phyloP scores from a whole-genome alignment of 129 eudicot genomes.

The Rutidosis leptorrhynchoides region DNA sequence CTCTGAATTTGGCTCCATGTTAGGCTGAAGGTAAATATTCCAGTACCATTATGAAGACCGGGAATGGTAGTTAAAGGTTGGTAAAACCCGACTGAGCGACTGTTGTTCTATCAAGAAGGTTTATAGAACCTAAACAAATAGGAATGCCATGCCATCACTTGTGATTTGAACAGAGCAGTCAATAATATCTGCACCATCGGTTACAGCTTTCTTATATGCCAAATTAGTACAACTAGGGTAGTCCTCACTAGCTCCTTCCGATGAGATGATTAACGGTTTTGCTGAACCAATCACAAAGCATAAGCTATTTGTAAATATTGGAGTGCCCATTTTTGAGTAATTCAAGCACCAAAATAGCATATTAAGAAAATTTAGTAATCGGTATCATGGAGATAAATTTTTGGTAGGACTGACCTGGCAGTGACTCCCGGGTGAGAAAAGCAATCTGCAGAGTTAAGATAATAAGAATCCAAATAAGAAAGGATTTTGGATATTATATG shows the following conservation, averaged over 20 bases:
- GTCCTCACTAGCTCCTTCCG: constrained; percentile 92
- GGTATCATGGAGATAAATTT: background rate
- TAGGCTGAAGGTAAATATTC: constrained; percentile 68
- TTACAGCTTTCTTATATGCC: constrained; percentile 66
- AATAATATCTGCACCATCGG: constrained; percentile 86
- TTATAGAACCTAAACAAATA: constrained; percentile 79
- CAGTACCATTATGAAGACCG: constrained; percentile 44
- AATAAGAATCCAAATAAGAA: constrained; percentile 18
- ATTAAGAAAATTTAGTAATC: constrained; percentile 1
- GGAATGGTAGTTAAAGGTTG: constrained; percentile 33
- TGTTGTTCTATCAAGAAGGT: constrained; percentile 68
- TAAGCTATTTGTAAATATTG: too few relatives aligned
- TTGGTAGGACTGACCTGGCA: constrained; percentile 46
- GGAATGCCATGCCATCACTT: constrained; percentile 72
- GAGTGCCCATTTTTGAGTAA: background rate
- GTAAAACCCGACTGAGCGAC: constrained; percentile 40
- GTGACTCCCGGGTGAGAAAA: constrained; percentile 58
- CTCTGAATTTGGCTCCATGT: constrained; percentile 66
- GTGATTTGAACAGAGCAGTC: constrained; percentile 94
- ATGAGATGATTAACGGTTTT: constrained; percentile 59
- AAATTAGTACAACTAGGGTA: constrained; percentile 88
- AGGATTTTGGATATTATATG: constrained; percentile 2
- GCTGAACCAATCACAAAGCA: too few relatives aligned
- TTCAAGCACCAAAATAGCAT: constrained; percentile 1
- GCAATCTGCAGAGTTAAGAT: constrained; percentile 61